Base-by-base conservation (phyloP, 495 filamentous ascomycete genomes). In the Xylaria acuta region DNA sequence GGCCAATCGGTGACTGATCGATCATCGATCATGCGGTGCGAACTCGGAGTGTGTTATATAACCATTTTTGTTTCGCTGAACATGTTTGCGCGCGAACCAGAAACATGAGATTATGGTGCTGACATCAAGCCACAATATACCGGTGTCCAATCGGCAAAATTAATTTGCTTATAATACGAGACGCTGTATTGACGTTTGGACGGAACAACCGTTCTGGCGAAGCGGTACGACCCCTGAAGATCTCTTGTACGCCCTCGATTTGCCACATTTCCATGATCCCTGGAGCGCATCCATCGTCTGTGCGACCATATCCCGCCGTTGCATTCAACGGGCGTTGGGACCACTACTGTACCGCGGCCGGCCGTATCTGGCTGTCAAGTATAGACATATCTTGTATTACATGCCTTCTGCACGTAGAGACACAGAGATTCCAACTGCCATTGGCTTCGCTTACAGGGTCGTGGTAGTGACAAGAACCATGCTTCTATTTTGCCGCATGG, bases 271-370 rank as follows among this genome's bases (percentile, higher is more conserved):
- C 25, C 30, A 43, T 40, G 47, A 67, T 56, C 65, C 65, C 65
- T 67, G 65, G 32, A 56, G 36, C 49, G 65, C 65, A 67, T 54
- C 65, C 65, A 56, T 54, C 36, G 47, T 67, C 47, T 56, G 65
- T 67, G 65, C 65, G 34, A 67, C 45, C 34, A 67, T 18, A 67
- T 41, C 49, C 65, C 49, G 65, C 27, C 49, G 65, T 56, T 56
- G 49, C 65, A 67, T 67, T 56, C 36, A 30, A 40, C 12, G 34
- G 20, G 34, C 49, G 49, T 43, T 22, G 65, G 65, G 49, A 56
- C 49, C 5, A 22, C 60, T 41, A 40, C 38, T 12, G 20, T 67
- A 53, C 43, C 43, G 20, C 18, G 38, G 25, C 43, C 16, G 27
- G 20, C 30, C 65, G 40, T 32, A 56, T 54, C 65, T 67, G 49